phyloP scores from a whole-genome alignment of 352 stramenopile species.

The Globisporangium paddicum region DNA sequence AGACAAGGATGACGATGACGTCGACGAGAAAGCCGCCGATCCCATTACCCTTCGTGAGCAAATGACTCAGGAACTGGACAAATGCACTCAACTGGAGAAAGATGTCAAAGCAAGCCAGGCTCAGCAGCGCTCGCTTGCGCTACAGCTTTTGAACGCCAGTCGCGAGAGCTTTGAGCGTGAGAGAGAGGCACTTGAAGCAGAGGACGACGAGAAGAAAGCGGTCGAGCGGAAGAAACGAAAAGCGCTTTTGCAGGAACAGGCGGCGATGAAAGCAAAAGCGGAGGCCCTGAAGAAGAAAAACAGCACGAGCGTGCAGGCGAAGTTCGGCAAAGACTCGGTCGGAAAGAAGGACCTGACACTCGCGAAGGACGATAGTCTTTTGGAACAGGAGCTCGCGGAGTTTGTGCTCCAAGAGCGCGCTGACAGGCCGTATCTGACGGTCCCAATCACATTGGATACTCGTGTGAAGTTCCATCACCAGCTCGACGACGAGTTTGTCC shows the following conservation, averaged over 20 bases:
- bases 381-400: conserved; percentile 51
- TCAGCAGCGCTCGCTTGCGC: conserved; percentile 41
- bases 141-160: conserved; percentile 59
- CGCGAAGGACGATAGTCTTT: conserved; percentile 42
- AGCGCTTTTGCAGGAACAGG: conserved; percentile 38
- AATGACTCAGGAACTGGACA: conserved; percentile 33
- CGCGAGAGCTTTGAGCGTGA: conserved; percentile 56
- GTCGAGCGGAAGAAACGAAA: conserved; percentile 42
- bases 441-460: conserved; percentile 30
- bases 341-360: conserved; percentile 51
- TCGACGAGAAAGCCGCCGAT: conserved; percentile 28
- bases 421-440: conserved; percentile 45
- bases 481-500: conserved; percentile 51
- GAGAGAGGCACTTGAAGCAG: conserved; percentile 35
- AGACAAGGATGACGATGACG: conserved; percentile 11
- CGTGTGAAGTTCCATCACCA: conserved; percentile 34
- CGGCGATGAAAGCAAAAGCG: conserved; percentile 39
- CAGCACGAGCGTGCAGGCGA: conserved; percentile 20
- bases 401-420: conserved; percentile 39
- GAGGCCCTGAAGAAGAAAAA: conserved; percentile 34
- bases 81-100: conserved; percentile 22
- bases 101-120: conserved; percentile 28
- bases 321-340: conserved; percentile 43
- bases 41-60: conserved; percentile 36
- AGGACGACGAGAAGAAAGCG: conserved; percentile 43